Base-by-base conservation (phyloP, 1,284 basidiomycete genomes). In the Apiotrichum domesticum region DNA sequence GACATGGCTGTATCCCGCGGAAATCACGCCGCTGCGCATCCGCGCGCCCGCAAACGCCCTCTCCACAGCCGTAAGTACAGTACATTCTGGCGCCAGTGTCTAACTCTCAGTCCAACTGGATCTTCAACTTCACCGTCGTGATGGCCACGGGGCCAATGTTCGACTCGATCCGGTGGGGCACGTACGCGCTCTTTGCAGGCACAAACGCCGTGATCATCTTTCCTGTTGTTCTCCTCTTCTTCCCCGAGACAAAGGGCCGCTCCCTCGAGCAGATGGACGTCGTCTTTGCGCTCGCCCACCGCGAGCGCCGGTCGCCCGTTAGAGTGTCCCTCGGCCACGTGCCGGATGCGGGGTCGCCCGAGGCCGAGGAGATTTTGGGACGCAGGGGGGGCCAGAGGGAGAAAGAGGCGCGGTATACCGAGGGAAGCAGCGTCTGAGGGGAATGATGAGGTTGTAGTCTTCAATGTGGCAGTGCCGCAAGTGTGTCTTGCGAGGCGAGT, bases 11-110 rank as follows among this genome's bases (percentile, higher is more conserved):
- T 72, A 71, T 52, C 71, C 72, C 11, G 70, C 71, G 29, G 71
- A 74, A 54, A 60, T 70, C 33, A 70, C 69, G 5, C 13, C 82
- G 81, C 5, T 83, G 82, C 13, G 40, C 11, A 83, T 85, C 61
- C 80, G 84, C 54, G 83, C 82, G 3, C 84, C 84, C 0, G 85
- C 85, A 8, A 87, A 87, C 61, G 85, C 85, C 4, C 75, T 87
- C 40, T 79, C 82, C 63, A 84, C 85, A 1, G 85, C 84, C 21
- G 82, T 81, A n/a, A 10, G 4, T 37, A 35, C 46, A 21, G 21
- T 21, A 21, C 11, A 14, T 15, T 14, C n/a, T 8, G 13, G 37
- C n/a, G 11, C 15, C 42, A 14, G 10, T 43, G 11, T 13, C 42
- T 43, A 7, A 21, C 21, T 21, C 21, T 21, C 42, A 14, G 42